Base-by-base conservation (phyloP, 306 rosid genomes). In the Heteromeles arbutifolia region DNA sequence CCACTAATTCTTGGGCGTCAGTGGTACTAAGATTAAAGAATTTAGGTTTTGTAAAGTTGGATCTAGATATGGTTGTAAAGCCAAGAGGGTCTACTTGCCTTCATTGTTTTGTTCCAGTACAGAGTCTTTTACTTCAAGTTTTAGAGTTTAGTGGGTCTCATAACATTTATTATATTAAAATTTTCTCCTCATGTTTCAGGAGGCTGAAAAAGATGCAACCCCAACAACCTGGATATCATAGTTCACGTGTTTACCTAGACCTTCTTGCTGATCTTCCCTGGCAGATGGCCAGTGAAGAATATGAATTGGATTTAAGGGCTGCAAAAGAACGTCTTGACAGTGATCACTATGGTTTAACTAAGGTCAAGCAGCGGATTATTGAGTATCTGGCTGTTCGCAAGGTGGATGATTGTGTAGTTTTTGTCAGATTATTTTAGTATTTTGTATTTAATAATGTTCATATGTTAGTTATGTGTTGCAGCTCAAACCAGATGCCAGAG, bases 401-500 rank as follows among this genome's bases (percentile, higher is more conserved):
- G 99, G 99, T 94, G 81, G 39, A 75, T 43, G 67, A 34, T 64
- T 78, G 56, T 73, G 62, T 4, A 43, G 28, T 37, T 69, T 50
- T 75, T 75, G 67, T 75, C 73, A 11, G 25, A 21, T 31, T 61
- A 14, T 64, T 57, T 80, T 65, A 22, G 43, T 69, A 74, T 76
- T 58, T 53, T 48, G 41, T 24, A 57, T 82, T 72, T 72, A 65
- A 76, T 81, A 67, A 71, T 78, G 71, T 75, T 90, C 61, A 85
- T 82, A 65, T 76, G 77, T 45, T 67, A 34, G 19, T 70, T 34
- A 45, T 54, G 74, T n/a, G 3, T 59, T 89, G 81, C 96, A 95
- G 99, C 97, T 95, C 74, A 95, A 95, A 82, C 99, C 97, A 75
- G 97, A 95, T 88, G 97, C 99, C 65, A 92, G 93, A 82, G 99